Conservation (phyloP, 176 grass and related monocot genomes). For the Hsuehochloa calcarea region DNA sequence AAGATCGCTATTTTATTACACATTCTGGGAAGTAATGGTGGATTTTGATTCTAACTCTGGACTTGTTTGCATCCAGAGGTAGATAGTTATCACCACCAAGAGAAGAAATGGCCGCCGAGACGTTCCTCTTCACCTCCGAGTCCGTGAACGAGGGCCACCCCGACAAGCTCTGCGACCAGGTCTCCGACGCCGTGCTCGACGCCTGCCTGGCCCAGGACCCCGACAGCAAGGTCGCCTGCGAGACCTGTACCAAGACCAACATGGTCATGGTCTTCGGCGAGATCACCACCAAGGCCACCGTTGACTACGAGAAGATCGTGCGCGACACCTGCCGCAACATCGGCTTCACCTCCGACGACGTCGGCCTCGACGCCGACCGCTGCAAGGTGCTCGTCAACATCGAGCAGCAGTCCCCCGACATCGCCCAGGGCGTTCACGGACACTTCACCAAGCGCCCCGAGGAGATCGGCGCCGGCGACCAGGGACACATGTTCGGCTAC, state of each 20-base stretch:
- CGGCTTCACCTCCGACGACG: slow-evolving; percentile 64
- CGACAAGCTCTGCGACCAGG: slow-evolving; percentile 80
- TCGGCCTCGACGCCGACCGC: slow-evolving; percentile 59
- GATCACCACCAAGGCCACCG: slow-evolving; percentile 84
- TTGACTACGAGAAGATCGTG: slow-evolving; percentile 92
- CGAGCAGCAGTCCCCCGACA: slow-evolving; percentile 81
- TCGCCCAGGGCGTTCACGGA: slow-evolving; percentile 69
- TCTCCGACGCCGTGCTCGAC: slow-evolving; percentile 60
- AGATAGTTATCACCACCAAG: background rate
- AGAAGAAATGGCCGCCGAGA: slow-evolving; percentile 48
- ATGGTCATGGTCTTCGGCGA: slow-evolving; percentile 96
- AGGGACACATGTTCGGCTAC: slow-evolving; percentile 77
- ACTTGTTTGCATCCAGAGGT: slow-evolving; percentile 1
- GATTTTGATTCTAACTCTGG: background rate
- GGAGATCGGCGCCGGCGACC: slow-evolving; percentile 70
- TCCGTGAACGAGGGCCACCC: slow-evolving; percentile 76
- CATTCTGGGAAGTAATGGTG: background rate
- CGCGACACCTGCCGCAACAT: slow-evolving; percentile 85
- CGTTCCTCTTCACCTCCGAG: slow-evolving; percentile 75
- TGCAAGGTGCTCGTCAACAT: slow-evolving; percentile 80
- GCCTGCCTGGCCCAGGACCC: slow-evolving; percentile 59
- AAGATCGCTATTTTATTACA: background rate
- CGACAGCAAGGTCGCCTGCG: slow-evolving; percentile 80
- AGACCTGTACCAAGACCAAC: slow-evolving; percentile 96
- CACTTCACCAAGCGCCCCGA: slow-evolving; percentile 70